Evolutionary conservation across 495 filamentous ascomycete species (phyloP).

Genomic region (Lepidopterella palustris): DNA sequence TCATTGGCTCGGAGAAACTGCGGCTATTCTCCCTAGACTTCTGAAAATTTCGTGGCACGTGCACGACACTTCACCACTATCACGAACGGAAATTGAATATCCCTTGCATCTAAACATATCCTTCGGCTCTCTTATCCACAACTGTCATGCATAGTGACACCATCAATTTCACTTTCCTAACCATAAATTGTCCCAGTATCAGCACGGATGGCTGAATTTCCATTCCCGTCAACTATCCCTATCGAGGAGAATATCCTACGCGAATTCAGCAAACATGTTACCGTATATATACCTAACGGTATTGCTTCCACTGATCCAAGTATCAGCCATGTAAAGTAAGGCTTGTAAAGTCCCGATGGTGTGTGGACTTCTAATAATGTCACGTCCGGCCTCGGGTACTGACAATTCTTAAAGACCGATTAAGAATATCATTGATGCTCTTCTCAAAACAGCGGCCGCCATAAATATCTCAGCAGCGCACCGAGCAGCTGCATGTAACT

Average conservation of each 20-base stretch:
- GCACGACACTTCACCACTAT: no score
- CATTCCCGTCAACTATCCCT: not conserved
- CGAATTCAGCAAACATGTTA: not conserved
- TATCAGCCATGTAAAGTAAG: not conserved
- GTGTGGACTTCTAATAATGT: not conserved
- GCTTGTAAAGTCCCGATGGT: not conserved
- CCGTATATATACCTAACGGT: not conserved
- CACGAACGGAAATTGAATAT: no score
- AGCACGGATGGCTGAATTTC: not conserved
- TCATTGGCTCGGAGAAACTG: no score
- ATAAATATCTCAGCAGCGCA: conserved; percentile 20
- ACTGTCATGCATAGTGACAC: no score
- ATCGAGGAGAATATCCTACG: not conserved
- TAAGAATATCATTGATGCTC: not conserved
- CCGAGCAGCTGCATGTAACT: conserved; percentile 37
- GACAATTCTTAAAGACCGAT: not conserved
- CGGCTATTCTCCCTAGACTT: no score
- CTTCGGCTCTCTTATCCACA: no score
- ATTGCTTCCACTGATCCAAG: not conserved
- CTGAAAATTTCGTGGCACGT: no score
- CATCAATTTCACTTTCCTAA: no score
- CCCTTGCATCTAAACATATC: no score
- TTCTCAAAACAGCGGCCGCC: conserved; percentile 16
- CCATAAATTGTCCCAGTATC: no score
- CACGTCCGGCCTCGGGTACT: not conserved